These are phyloP conservation scores for Aspergillus pseudotamarii DNA, from an alignment of 2,329 filamentous ascomycete species.

Conservation along the genomic window DNA sequence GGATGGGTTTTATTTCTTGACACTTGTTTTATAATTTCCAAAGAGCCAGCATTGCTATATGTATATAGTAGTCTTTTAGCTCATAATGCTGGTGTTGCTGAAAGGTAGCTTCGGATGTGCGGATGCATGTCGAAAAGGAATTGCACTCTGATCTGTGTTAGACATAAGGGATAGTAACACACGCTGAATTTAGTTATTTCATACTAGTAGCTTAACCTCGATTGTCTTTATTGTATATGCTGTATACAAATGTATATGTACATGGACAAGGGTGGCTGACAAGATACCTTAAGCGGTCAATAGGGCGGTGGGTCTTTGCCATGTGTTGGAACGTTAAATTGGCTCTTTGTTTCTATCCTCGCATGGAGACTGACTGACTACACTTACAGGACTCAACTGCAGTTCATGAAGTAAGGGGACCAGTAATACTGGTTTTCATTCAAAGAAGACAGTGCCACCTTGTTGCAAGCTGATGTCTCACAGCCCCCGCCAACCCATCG, in stretches of 20 bases:
- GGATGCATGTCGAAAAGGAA: not conserved
- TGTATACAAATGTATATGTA: not conserved
- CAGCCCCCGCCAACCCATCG: constrained; percentile 8
- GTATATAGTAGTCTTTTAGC: not conserved
- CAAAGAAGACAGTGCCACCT: not conserved
- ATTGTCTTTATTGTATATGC: not conserved
- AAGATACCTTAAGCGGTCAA: not conserved
- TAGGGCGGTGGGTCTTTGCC: not conserved
- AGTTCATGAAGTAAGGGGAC: not conserved
- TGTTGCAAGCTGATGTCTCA: constrained; percentile 4
- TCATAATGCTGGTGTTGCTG: not conserved
- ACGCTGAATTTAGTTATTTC: not conserved
- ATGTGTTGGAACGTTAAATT: not conserved
- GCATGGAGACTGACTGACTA: not conserved
- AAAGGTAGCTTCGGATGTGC: not conserved
- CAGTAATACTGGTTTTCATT: not conserved
- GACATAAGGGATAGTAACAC: not conserved
- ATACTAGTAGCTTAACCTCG: not conserved
- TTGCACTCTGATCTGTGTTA: not conserved
- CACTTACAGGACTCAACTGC: not conserved
- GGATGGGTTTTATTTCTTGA: not conserved
- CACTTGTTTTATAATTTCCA: not conserved
- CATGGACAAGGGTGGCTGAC: not conserved
- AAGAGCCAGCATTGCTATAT: not conserved
- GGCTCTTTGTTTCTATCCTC: not conserved